Evolutionary conservation across 2,329 filamentous ascomycete species (phyloP), one percentile per base, ranked within the genome.

Genomic region (Trichoderma atrobrunneum): DNA sequence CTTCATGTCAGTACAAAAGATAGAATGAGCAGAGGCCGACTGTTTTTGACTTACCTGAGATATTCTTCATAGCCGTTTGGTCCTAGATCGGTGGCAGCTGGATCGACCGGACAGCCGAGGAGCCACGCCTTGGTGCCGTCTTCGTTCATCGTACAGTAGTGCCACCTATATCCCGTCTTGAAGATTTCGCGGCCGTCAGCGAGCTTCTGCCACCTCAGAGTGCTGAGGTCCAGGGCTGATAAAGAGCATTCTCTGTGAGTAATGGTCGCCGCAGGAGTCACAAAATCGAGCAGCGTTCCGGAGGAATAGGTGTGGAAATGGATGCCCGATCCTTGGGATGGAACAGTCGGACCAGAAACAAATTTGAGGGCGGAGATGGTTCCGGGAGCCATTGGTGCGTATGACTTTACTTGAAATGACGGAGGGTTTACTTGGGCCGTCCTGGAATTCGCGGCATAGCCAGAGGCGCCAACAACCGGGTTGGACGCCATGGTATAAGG

Each of bases 231-330:
- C 30, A 99, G 84, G 4, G 94, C 93, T 0, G 94, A 97, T 26
- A 99, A 82, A 24, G 95, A 97, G 75, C 95, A 98, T 76, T 98
- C 95, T 74, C 92, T 91, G 3, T 92, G 90, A 8, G 91, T 92
- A 74, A 95, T 95, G 1, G 95, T 95, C 18, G 94, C 92, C 2
- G 95, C 94, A 1, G 95, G 95, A 0, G 96, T 98, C 54, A 97
- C 93, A 79, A 99, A 95, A 80, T 99, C 96, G 43, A 99, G 89
- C 60, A 99, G 87, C 32, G 93, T 95, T 7, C 95, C 95, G 0
- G 95, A 97, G 8, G 94, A 95, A 80, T 97, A 98, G 57, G 95
- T 91, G 79, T 99, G 96, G 78, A 97, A 99, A 81, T 99, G 96
- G 72, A 93, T 95, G 18, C 96, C 96, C 5, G 94, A 92, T 62